phyloP scores from a whole-genome alignment of 1,139 yeast species.

The Pichia sp. region DNA sequence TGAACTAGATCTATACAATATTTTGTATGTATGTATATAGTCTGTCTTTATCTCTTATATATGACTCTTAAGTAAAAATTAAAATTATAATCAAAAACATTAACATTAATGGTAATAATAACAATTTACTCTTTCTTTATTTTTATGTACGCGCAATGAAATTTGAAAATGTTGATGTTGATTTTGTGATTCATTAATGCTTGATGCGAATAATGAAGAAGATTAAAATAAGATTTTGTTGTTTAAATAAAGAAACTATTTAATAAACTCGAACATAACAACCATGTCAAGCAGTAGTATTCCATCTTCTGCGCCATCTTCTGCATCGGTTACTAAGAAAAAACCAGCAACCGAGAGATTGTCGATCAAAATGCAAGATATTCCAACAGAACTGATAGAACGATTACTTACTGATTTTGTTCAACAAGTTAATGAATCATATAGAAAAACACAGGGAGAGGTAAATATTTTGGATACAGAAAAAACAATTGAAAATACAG shows the following conservation, averaged over 20 bases:
- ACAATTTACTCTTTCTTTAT: too few relatives aligned
- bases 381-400: constrained; percentile 10
- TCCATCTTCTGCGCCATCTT: too few relatives aligned
- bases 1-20: constrained; percentile 10
- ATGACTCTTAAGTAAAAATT: constrained; percentile 6
- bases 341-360: constrained; percentile 11
- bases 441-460: constrained; percentile 11
- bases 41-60: constrained; percentile 11
- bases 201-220: too few relatives aligned
- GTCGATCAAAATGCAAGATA: constrained; percentile 7
- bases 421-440: constrained; percentile 6
- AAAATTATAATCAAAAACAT: constrained; percentile 1
- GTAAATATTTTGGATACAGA: constrained; percentile 3
- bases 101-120: too few relatives aligned
- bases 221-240: too few relatives aligned
- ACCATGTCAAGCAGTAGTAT: too few relatives aligned
- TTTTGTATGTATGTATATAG: constrained; percentile 10
- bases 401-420: constrained; percentile 7
- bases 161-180: too few relatives aligned
- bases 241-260: too few relatives aligned
- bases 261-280: too few relatives aligned
- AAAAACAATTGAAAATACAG: background rate
- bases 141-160: too few relatives aligned
- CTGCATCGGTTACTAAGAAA: too few relatives aligned
- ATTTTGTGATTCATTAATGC: too few relatives aligned